These are phyloP conservation scores for Amniculicola lignicola DNA, from an alignment of 495 filamentous ascomycete species.

Conservation along the genomic window DNA sequence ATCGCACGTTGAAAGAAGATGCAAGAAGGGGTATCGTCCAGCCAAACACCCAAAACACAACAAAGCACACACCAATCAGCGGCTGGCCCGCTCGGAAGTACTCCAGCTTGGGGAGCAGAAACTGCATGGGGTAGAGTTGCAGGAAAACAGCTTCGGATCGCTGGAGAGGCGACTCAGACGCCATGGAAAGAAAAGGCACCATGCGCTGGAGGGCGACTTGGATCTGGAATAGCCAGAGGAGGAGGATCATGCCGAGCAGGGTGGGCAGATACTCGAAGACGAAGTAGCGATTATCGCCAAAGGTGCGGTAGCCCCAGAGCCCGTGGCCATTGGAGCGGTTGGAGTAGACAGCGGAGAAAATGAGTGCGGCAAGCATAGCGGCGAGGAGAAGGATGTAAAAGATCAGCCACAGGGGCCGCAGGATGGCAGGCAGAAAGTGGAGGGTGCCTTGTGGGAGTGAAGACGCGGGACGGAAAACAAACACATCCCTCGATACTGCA, in stretches of 20 bases:
- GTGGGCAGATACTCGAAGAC: slow-evolving; percentile 81
- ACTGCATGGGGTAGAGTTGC: slow-evolving; percentile 53
- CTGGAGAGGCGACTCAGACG: slow-evolving; percentile 51
- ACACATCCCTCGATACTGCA: slow-evolving; percentile 43
- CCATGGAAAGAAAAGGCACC: slow-evolving; percentile 73
- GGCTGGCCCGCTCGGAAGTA: slow-evolving; percentile 56
- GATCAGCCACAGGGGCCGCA: slow-evolving; percentile 61
- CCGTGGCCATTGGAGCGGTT: slow-evolving; percentile 52
- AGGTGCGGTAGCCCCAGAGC: slow-evolving; percentile 60
- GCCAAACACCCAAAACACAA: slow-evolving; percentile 60
- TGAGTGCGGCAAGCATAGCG: slow-evolving; percentile 67
- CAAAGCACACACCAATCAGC: slow-evolving; percentile 52
- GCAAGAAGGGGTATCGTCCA: slow-evolving; percentile 65
- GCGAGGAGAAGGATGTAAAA: slow-evolving; percentile 58
- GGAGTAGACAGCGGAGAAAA: slow-evolving; percentile 73
- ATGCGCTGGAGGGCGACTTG: slow-evolving; percentile 72
- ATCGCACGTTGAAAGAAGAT: slow-evolving; percentile 60
- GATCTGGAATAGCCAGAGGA: slow-evolving; percentile 72
- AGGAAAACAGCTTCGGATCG: slow-evolving; percentile 54
- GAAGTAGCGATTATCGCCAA: slow-evolving; percentile 74
- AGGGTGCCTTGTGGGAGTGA: slow-evolving; percentile 54
- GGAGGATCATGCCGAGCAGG: slow-evolving; percentile 65
- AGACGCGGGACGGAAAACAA: slow-evolving; percentile 50
- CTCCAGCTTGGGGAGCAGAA: slow-evolving; percentile 57
- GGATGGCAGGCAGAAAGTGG: slow-evolving; percentile 61